Conservation (phyloP, 768 basidiomycete species). For the Russula abietina region DNA sequence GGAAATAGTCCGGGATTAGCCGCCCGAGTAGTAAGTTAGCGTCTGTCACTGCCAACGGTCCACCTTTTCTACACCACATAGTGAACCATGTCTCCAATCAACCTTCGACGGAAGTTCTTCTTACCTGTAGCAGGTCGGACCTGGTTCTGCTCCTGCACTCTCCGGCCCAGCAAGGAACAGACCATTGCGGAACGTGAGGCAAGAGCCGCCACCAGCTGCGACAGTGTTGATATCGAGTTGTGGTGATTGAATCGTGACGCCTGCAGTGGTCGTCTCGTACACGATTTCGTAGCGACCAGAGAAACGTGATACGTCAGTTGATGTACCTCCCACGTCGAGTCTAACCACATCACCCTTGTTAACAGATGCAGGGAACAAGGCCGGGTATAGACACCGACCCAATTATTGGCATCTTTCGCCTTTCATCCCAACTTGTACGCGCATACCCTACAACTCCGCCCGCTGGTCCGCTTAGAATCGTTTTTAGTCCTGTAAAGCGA, state of each 20-base stretch:
- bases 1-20: constrained; percentile 85
- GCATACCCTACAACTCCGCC: constrained; percentile 96
- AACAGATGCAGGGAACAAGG: not conserved
- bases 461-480: constrained; percentile 88
- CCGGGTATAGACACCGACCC: constrained; percentile 46
- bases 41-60: constrained; percentile 87
- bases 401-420: constrained; percentile 68
- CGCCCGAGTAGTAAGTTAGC: constrained; percentile 89
- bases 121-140: constrained; percentile 85
- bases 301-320: constrained; percentile 91
- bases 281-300: constrained; percentile 88
- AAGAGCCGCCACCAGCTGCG: constrained; percentile 91
- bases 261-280: constrained; percentile 93
- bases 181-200: constrained; percentile 83
- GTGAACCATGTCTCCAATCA: not conserved
- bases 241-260: constrained; percentile 86
- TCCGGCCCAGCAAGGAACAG: constrained; percentile 89
- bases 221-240: constrained; percentile 96
- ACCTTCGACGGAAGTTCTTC: constrained; percentile 23
- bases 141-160: constrained; percentile 90
- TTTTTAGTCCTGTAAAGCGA: constrained; percentile 90
- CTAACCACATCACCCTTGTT: constrained; percentile 34
- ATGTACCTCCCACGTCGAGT: constrained; percentile 91
- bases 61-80: constrained; percentile 61
- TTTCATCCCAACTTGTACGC: constrained; percentile 81